phyloP scores from a whole-genome alignment of 306 rosid species.

The Vigna nakashimae region DNA sequence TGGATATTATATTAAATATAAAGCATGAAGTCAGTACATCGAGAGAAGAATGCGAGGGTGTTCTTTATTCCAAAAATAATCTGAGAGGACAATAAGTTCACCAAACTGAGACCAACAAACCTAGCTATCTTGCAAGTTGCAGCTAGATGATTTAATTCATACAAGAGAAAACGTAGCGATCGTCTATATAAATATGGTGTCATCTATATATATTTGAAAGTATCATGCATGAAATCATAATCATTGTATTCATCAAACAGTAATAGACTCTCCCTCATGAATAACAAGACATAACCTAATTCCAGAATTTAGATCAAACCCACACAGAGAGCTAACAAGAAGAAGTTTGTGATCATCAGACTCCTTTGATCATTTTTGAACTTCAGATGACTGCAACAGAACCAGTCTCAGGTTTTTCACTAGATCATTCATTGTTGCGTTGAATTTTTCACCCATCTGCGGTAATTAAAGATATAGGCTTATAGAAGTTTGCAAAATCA shows the following conservation, averaged over 20 bases:
- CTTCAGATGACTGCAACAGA: slow-evolving; percentile 38
- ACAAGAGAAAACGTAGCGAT: neutral
- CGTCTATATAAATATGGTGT: slow-evolving; percentile 1
- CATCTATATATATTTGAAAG: neutral
- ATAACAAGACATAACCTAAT: slow-evolving; percentile 9
- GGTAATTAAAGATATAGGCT: neutral
- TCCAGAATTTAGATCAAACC: neutral
- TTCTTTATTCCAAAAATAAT: slow-evolving; percentile 27
- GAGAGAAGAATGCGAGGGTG: slow-evolving; percentile 7
- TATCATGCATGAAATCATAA: neutral
- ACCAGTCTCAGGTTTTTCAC: slow-evolving; percentile 41
- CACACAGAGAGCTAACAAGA: neutral
- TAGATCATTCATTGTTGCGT: slow-evolving; percentile 32
- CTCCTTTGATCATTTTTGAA: neutral
- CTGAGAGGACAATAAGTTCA: neutral
- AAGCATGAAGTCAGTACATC: neutral
- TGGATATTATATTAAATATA: neutral
- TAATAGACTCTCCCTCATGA: slow-evolving; percentile 6
- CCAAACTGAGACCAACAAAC: slow-evolving; percentile 8
- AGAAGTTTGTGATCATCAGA: slow-evolving; percentile 20
- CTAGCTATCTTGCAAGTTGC: neutral
- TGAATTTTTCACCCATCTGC: slow-evolving; percentile 47
- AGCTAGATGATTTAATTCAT: neutral
- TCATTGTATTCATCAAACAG: slow-evolving; percentile 8
- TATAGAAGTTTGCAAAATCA: slow-evolving; percentile 22